Base-by-base conservation (phyloP, 179 eudicot species). In the Corrigiola litoralis region DNA sequence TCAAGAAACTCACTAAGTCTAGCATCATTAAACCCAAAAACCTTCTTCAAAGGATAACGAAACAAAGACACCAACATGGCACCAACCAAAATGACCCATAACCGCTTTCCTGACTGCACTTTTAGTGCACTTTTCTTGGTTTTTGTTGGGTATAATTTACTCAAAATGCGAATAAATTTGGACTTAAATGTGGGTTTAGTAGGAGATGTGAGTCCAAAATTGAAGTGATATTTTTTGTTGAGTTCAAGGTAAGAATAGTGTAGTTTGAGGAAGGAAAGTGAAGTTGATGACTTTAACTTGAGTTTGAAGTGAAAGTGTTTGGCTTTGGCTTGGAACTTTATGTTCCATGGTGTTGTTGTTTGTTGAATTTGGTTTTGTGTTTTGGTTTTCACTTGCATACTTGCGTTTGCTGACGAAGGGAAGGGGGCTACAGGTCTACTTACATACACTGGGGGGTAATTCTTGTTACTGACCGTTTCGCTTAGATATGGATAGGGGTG, bases 311-410 rank as follows among this genome's bases (percentile, higher is more conserved):
- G 54, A 23, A 70, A 61, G 6, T 62, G 34, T 1, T 44, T 62
- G 48, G 68, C 38, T 23, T 70, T 70, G 32, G 54, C 23, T 32
- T 44, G 21, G 55, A 70, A 31, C 11, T 9, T 53, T 3, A 70
- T 7, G 17, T 62, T 70, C 73, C 67, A 70, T 62, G 67, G 68
- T 7, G 48, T 20, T 61, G 13, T 61, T n/a, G n/a, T n/a, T n/a
- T n/a, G n/a, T 42, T 50, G 29, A 4, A 20, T 40, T 12, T 49
- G 50, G 21, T 64, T 51, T 65, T 36, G 62, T 25, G 4, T 36
- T 6, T 25, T 48, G 5, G 5, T 6, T 11, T 48, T 68, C 42
- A 59, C 3, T 50, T 32, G 73, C 73, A 69, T 69, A n/a, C n/a
- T n/a, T n/a, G n/a, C n/a, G n/a, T n/a, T n/a, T n/a, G n/a, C n/a